A percentile compares a stretch with the other conserved stretches of the same genome.
Conservation (phyloP, 2,329 filamentous ascomycete genomes). For the Phyllosticta paracitricarpa region DNA sequence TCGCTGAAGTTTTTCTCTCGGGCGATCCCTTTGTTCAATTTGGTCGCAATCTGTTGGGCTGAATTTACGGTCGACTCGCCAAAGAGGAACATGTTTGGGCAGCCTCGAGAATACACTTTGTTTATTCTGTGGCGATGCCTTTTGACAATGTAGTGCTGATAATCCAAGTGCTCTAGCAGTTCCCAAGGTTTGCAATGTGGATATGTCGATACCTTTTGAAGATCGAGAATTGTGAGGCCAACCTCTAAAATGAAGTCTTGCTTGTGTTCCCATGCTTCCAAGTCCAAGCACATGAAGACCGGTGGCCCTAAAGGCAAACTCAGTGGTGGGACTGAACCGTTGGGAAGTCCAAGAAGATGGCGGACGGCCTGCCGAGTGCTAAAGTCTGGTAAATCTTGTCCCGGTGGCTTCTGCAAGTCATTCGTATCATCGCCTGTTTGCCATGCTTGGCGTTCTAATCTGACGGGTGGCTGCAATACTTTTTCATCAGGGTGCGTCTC, state of each 20-base stretch:
- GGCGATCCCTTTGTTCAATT: background rate
- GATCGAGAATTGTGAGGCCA: conserved; percentile 74
- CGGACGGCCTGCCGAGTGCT: background rate
- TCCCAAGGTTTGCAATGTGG: conserved; percentile 51
- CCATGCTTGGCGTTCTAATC: background rate
- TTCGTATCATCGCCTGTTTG: background rate
- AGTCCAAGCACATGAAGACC: conserved; percentile 67
- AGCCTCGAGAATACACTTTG: conserved; percentile 56
- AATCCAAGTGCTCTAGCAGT: conserved; percentile 59
- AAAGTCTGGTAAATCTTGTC: background rate
- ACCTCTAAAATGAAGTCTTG: conserved; percentile 68
- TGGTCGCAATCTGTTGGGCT: background rate
- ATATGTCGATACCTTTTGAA: conserved; percentile 43
- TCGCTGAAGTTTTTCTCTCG: conserved; percentile 23
- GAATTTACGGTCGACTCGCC: conserved; percentile 45
- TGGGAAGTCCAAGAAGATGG: background rate
- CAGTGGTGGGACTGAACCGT: background rate
- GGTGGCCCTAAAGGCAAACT: background rate
- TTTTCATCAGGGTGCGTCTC: too few relatives aligned
- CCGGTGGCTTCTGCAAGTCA: background rate
- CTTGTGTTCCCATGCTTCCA: conserved; percentile 67
- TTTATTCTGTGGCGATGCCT: conserved; percentile 63
- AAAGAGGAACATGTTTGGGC: conserved; percentile 66
- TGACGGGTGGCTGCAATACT: too few relatives aligned
- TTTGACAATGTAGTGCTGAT: conserved; percentile 64